A percentile compares a stretch with the other conserved stretches of the same genome.
These are phyloP conservation scores for Alternaria postmessia DNA, from an alignment of 2,329 filamentous ascomycete species.

Conservation along the genomic window DNA sequence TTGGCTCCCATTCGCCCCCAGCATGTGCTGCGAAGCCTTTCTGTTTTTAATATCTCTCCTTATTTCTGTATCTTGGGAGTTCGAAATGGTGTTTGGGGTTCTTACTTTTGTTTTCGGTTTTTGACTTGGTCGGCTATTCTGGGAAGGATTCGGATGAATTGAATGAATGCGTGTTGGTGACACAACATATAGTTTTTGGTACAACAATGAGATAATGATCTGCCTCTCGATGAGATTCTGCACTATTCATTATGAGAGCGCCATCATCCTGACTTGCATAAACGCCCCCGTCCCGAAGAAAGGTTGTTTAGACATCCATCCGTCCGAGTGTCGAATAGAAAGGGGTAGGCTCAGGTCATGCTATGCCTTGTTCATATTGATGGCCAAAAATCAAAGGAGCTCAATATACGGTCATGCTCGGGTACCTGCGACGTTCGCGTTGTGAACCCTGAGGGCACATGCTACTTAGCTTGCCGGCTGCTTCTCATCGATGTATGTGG, in stretches of 20 bases:
- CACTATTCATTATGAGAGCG: not conserved
- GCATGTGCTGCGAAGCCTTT: not conserved
- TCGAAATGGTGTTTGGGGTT: not conserved
- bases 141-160: slow-evolving; percentile 11
- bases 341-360: not conserved
- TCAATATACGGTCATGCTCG: not conserved
- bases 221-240: slow-evolving; percentile 7
- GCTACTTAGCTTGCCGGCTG: not conserved
- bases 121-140: slow-evolving; percentile 8
- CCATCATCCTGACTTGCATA: not conserved
- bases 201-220: slow-evolving; percentile 4
- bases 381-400: not conserved
- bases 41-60: not conserved
- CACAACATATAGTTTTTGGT: slow-evolving; percentile 10
- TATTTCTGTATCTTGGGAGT: not conserved
- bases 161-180: slow-evolving; percentile 6
- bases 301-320: not conserved
- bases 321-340: not conserved
- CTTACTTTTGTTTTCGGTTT: not conserved
- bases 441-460: not conserved
- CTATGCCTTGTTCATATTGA: not conserved
- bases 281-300: not conserved
- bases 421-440: slow-evolving; percentile 11
- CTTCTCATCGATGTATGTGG: slow-evolving; percentile 6
- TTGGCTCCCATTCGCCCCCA: not conserved